A percentile compares a stretch with the other conserved stretches of the same genome.
phyloP scores from a whole-genome alignment of 345 rosid species.

The Boechera divaricarpa region DNA sequence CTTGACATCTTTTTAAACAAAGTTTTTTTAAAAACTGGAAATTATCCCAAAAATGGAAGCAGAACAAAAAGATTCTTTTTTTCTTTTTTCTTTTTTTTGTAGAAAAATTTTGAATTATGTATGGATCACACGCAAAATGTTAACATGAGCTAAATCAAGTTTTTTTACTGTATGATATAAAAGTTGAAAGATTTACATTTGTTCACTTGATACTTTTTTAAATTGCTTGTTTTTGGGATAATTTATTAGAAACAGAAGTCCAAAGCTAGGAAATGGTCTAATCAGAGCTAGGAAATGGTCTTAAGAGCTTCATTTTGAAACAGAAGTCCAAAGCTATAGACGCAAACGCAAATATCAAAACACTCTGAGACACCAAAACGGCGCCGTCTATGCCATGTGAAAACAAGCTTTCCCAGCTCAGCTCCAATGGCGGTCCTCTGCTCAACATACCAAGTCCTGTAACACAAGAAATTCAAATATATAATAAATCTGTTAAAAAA shows the following conservation, averaged over 20 bases:
- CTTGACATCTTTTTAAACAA: not conserved
- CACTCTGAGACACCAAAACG: slow-evolving; percentile 46
- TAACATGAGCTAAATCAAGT: no score
- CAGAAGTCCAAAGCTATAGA: slow-evolving; percentile 42
- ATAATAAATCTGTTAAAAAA: not conserved
- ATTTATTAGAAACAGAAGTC: no score
- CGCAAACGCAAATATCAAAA: slow-evolving; percentile 47
- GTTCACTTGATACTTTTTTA: not conserved
- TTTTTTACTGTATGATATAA: no score
- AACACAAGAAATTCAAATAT: not conserved
- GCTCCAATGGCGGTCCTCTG: slow-evolving; percentile 70
- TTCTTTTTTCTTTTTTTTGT: no score
- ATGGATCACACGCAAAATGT: not conserved
- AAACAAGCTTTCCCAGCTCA: slow-evolving; percentile 46
- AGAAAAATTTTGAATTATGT: no score
- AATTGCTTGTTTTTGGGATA: not conserved
- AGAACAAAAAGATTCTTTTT: not conserved
- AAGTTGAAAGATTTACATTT: not conserved
- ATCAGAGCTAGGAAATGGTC: slow-evolving; percentile 47
- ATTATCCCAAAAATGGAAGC: not conserved
- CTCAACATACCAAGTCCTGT: slow-evolving; percentile 73
- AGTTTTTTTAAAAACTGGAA: not conserved
- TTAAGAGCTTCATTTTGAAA: slow-evolving; percentile 38
- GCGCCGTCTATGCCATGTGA: slow-evolving; percentile 47
- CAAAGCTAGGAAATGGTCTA: not conserved